phyloP scores from a whole-genome alignment of 441 rosid genomes.

The Gossypium trilobum region DNA sequence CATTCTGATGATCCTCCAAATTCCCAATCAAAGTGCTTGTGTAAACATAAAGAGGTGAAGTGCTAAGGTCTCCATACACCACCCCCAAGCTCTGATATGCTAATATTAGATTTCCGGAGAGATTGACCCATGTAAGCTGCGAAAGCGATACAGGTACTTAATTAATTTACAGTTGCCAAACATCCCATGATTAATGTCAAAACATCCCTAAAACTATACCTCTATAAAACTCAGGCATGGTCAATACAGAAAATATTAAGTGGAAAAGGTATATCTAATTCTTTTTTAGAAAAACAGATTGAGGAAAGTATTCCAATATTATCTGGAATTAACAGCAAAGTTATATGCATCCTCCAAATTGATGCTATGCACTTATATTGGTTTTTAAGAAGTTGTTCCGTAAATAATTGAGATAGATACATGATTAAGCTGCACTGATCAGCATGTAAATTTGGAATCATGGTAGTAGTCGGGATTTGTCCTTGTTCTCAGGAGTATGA shows the following conservation, averaged over 20 bases:
- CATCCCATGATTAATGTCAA: background rate
- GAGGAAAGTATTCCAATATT: background rate
- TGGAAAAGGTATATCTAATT: background rate
- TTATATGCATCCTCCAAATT: background rate
- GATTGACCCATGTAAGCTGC: slow-evolving; percentile 61
- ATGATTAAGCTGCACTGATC: background rate
- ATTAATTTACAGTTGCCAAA: background rate
- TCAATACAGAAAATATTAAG: background rate
- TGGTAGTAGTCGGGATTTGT: background rate
- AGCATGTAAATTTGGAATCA: background rate
- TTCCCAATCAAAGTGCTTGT: slow-evolving; percentile 51
- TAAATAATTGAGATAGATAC: background rate
- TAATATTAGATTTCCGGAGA: slow-evolving; percentile 51
- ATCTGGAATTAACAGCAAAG: background rate
- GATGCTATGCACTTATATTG: background rate
- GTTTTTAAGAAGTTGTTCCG: background rate
- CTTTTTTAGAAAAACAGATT: background rate
- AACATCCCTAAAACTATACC: slow-evolving; percentile 4
- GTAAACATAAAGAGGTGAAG: slow-evolving; percentile 79
- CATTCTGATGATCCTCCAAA: slow-evolving; percentile 37
- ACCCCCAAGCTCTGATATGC: slow-evolving; percentile 91
- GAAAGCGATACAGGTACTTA: background rate
- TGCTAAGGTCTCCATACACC: slow-evolving; percentile 73
- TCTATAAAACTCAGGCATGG: background rate
- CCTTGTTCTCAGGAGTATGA: background rate